Evolutionary conservation across 2,329 filamentous ascomycete genomes (phyloP).

Genomic region (Dactylellina sp.): DNA sequence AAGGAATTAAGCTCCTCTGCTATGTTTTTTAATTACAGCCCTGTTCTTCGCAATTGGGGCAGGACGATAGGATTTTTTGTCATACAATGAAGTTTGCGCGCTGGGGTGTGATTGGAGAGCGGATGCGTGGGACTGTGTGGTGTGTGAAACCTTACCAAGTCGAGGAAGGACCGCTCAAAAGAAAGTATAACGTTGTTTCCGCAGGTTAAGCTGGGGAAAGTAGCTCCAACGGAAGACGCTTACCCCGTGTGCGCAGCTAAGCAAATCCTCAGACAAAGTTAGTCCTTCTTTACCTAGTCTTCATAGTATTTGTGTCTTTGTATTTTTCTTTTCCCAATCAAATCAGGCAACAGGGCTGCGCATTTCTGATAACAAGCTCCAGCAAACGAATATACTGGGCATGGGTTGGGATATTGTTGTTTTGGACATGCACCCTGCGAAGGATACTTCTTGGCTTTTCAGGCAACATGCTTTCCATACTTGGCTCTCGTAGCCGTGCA

Average conservation of each 20-base stretch:
- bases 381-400: constrained; percentile 7
- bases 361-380: constrained; percentile 22
- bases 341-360: constrained; percentile 52
- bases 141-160: constrained; percentile 45
- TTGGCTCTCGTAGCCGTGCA: constrained; percentile 53
- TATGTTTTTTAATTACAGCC: constrained; percentile 22
- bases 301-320: constrained; percentile 23
- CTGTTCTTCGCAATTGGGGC: constrained; percentile 53
- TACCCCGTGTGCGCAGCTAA: constrained; percentile 20
- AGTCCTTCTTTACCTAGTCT: constrained; percentile 30
- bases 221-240: constrained; percentile 14
- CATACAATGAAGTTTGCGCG: constrained; percentile 1
- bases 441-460: constrained; percentile 56
- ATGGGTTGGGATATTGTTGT: constrained; percentile 36
- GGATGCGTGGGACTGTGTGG: constrained; percentile 1
- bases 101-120: constrained; percentile 10
- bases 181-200: constrained; percentile 35
- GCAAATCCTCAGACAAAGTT: constrained; percentile 16
- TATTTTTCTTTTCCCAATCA: constrained; percentile 26
- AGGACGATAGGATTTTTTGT: constrained; percentile 54
- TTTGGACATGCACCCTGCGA: constrained; percentile 19
- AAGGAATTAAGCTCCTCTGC: constrained; percentile 38
- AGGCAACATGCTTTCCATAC: constrained; percentile 54
- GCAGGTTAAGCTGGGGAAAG: constrained; percentile 38
- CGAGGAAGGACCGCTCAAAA: constrained; percentile 22